A percentile compares a stretch with the other conserved stretches of the same genome.
These are phyloP conservation scores for Microsporum audouinii DNA, from an alignment of 2,329 filamentous ascomycete genomes.

Conservation along the genomic window DNA sequence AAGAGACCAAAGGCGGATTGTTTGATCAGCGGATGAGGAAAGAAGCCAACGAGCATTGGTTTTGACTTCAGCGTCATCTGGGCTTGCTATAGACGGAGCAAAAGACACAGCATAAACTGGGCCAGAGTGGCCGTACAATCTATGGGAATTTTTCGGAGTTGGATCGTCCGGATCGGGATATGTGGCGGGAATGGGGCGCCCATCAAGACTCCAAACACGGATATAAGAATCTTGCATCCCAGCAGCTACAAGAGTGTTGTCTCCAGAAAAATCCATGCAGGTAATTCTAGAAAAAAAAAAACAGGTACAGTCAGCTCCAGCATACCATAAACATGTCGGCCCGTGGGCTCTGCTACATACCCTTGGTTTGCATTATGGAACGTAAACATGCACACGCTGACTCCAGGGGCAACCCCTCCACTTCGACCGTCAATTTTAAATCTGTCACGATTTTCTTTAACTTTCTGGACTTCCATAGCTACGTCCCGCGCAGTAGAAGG, in stretches of 20 bases:
- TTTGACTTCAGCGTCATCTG: conserved; percentile 40
- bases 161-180: conserved; percentile 46
- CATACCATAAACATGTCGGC: background rate
- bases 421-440: conserved; percentile 79
- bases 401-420: conserved; percentile 66
- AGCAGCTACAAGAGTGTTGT: conserved; percentile 73
- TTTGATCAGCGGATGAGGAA: conserved; percentile 76
- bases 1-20: conserved; percentile 83
- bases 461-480: conserved; percentile 83
- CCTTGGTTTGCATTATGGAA: conserved; percentile 93
- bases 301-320: conserved; percentile 16
- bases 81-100: conserved; percentile 54
- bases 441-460: conserved; percentile 83
- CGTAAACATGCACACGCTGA: conserved; percentile 94
- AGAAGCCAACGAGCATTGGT: conserved; percentile 64
- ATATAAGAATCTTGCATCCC: conserved; percentile 94
- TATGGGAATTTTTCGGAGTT: conserved; percentile 57
- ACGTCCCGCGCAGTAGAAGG: conserved; percentile 83
- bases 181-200: conserved; percentile 62
- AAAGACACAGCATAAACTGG: conserved; percentile 86
- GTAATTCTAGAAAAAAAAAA: conserved; percentile 53
- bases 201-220: conserved; percentile 83
- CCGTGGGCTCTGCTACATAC: conserved; percentile 40
- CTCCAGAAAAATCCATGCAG: conserved; percentile 92
- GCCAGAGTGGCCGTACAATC: conserved; percentile 75